Conservation (phyloP, 345 rosid species). For the Eucalyptus marginata region DNA sequence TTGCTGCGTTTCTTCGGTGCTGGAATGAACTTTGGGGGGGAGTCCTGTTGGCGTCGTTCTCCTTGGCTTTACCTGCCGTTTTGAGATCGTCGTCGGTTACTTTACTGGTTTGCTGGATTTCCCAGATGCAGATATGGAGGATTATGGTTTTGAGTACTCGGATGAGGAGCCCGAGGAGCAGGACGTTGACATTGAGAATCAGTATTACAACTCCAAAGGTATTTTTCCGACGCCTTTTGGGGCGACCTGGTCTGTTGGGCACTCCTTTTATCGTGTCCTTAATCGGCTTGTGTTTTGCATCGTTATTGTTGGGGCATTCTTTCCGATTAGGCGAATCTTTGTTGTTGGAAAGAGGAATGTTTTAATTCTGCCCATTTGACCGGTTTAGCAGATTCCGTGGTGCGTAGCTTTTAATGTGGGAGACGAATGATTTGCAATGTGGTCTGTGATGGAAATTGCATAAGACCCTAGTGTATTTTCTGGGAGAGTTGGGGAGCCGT, state of each 20-base stretch:
- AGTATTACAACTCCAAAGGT: conserved; percentile 96
- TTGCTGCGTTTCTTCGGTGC: not conserved
- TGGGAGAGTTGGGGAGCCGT: not conserved
- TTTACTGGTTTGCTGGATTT: not conserved
- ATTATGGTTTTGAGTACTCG: conserved; percentile 96
- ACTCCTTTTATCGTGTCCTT: not conserved
- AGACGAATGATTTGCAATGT: not conserved
- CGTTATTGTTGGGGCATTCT: not conserved
- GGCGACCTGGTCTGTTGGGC: not conserved
- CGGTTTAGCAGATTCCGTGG: not conserved
- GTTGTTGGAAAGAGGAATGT: not conserved
- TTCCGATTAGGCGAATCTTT: not conserved
- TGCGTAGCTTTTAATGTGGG: not conserved
- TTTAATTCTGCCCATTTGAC: not conserved
- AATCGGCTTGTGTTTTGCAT: not conserved
- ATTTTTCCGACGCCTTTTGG: not conserved
- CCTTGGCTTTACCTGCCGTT: not conserved
- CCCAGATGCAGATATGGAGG: conserved; percentile 99
- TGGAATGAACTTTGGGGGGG: not conserved
- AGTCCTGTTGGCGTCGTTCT: not conserved
- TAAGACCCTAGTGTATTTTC: not conserved
- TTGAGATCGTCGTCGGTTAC: not conserved
- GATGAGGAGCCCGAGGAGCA: conserved; percentile 98
- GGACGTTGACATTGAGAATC: conserved; percentile 96
- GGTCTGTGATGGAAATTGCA: not conserved